Base-by-base conservation (phyloP, 257 asterid species). In the Lithospermum erythrorhizon region DNA sequence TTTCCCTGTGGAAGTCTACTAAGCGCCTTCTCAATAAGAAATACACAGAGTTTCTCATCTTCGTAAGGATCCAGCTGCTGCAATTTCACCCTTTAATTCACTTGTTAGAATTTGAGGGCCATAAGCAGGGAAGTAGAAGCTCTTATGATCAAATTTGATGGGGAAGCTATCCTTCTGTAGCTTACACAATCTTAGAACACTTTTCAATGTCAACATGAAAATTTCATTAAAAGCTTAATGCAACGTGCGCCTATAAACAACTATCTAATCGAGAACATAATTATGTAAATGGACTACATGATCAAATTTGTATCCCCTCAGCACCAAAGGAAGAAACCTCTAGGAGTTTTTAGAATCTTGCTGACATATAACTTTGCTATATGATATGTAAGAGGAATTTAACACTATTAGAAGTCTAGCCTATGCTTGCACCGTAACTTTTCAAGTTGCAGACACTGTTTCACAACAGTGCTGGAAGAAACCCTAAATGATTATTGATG, bases 21-120 rank as follows among this genome's bases (percentile, higher is more conserved):
- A 23, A 91, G 64, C 53, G 96, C 96, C 78, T 88, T 91, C 77
- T 91, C 96, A 64, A 91, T 78, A 70, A 86, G 72, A 72, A 79
- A 88, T 21, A 80, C 84, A 45, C 96, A 81, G 16, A 91, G 82
- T 81, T 82, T 81, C 81, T 91, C 86, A 64, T 91, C 98, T 72
- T 88, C 94, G 62, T 18, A 4, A 29, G 15, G 61, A 18, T 72
- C 83, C 61, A 58, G 73, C 84, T 76, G 81, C 89, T 79, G 84
- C 59, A 61, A 45, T 20, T 22, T 55, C 18, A 51, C 59, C 55
- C 23, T 9, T 23, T 6, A 48, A 51, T 56, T 27, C 7, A 8
- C 27, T 1, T 6, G 2, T 9, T 49, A 57, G 35, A n/a, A 45
- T 24, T 24, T 6, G 24, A 49, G 5, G 32, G 32, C 32, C 51